phyloP scores from a whole-genome alignment of 495 filamentous ascomycete genomes.

The Thermothielavioides terrestris region DNA sequence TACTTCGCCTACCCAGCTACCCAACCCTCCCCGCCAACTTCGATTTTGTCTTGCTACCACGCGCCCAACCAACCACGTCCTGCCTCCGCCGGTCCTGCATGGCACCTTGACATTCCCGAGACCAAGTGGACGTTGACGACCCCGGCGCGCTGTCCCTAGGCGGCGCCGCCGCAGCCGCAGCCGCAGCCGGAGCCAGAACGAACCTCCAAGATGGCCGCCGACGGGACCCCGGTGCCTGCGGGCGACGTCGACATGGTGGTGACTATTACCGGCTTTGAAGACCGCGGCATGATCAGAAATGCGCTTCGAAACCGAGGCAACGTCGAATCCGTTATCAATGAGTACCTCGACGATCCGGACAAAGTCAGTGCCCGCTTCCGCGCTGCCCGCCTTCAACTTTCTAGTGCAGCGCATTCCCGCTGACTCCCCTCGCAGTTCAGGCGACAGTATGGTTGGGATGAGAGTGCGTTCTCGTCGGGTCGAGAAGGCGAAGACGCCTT shows the following conservation, averaged over 20 bases:
- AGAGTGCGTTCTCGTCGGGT: slow-evolving; percentile 35
- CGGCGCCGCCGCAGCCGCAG: slow-evolving; percentile 1
- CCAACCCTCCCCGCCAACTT: neutral
- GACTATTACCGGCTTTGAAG: slow-evolving; percentile 6
- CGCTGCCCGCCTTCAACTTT: neutral
- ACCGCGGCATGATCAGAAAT: slow-evolving; percentile 3
- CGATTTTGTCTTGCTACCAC: neutral
- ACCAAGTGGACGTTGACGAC: neutral
- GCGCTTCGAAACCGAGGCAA: slow-evolving; percentile 35
- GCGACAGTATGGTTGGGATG: slow-evolving; percentile 38
- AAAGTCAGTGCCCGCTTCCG: slow-evolving; percentile 24
- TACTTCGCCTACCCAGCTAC: no score
- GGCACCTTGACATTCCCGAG: slow-evolving; percentile 1
- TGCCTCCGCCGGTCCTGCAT: neutral
- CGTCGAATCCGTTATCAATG: slow-evolving; percentile 34
- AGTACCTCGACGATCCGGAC: slow-evolving; percentile 35
- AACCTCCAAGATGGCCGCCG: slow-evolving; percentile 9
- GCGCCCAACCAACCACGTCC: neutral
- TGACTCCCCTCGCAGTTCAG: slow-evolving; percentile 24
- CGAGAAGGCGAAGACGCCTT: slow-evolving; percentile 34
- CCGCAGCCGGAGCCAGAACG: neutral
- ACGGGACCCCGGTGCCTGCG: neutral
- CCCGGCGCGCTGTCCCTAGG: no score
- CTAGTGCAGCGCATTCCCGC: neutral
- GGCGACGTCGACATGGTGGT: slow-evolving; percentile 12